Conservation (phyloP, 495 filamentous ascomycete genomes). For the Lentithecium fluviatile region DNA sequence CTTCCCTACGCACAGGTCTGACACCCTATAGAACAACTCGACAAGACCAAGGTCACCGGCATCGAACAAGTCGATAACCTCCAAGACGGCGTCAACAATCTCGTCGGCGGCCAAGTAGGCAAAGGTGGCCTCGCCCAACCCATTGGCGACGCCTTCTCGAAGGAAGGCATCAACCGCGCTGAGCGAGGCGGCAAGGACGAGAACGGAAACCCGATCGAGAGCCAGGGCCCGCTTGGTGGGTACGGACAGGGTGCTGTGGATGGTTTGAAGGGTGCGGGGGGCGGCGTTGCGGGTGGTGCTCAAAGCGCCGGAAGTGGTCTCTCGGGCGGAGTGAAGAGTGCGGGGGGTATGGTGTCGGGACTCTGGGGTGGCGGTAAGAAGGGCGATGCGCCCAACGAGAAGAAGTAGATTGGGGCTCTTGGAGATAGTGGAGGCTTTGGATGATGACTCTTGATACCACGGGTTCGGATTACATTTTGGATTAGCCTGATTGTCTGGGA, state of each 20-base stretch:
- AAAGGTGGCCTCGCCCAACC: conserved; percentile 62
- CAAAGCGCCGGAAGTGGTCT: conserved; percentile 44
- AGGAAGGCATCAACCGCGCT: conserved; percentile 63
- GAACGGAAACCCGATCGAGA: conserved; percentile 41
- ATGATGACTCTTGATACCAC: conserved; percentile 5
- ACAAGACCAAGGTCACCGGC: conserved; percentile 65
- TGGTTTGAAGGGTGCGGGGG: conserved; percentile 31
- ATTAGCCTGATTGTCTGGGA: neutral
- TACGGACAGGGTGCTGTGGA: conserved; percentile 30
- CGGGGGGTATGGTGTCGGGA: conserved; percentile 41
- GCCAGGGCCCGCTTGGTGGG: conserved; percentile 22
- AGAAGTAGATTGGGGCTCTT: conserved; percentile 22
- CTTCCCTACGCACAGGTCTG: neutral
- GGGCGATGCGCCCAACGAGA: conserved; percentile 18
- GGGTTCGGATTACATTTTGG: conserved; percentile 1
- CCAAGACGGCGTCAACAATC: conserved; percentile 61
- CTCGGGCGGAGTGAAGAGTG: conserved; percentile 38
- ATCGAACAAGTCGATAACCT: conserved; percentile 60
- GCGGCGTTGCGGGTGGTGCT: conserved; percentile 29
- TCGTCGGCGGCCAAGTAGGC: conserved; percentile 60
- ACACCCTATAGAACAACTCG: conserved; percentile 55
- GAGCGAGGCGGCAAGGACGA: conserved; percentile 64
- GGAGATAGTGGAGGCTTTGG: neutral
- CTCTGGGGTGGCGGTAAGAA: conserved; percentile 34
- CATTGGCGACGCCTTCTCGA: conserved; percentile 58